These are phyloP conservation scores for Apiotrichum akiyoshidainum DNA, from an alignment of 1,284 basidiomycete species.

Conservation along the genomic window DNA sequence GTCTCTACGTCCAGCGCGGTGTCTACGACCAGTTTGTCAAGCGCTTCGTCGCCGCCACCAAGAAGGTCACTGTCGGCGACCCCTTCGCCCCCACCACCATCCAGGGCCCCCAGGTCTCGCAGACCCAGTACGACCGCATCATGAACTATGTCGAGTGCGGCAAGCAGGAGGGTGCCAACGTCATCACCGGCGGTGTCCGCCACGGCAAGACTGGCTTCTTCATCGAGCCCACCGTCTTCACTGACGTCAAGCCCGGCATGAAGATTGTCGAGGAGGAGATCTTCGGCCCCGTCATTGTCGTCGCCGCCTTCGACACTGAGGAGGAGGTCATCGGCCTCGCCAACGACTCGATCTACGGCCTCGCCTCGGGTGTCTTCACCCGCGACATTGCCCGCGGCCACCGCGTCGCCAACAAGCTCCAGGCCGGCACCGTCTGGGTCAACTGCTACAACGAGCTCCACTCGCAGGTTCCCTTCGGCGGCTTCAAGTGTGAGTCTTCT, in stretches of 20 bases:
- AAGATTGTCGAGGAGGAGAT: constrained; percentile 88
- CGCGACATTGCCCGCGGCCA: constrained; percentile 72
- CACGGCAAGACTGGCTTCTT: constrained; percentile 64
- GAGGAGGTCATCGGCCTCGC: constrained; percentile 72
- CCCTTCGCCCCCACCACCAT: constrained; percentile 69
- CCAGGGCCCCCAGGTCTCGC: constrained; percentile 80
- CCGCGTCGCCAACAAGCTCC: constrained; percentile 67
- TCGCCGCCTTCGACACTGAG: constrained; percentile 67
- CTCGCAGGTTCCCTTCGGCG: constrained; percentile 74
- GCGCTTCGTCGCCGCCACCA: constrained; percentile 30
- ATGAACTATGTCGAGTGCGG: constrained; percentile 86
- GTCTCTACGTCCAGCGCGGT: constrained; percentile 68
- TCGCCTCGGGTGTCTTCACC: constrained; percentile 83
- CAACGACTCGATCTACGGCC: constrained; percentile 81
- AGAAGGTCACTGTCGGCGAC: constrained; percentile 54
- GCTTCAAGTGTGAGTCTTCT: constrained; percentile 61
- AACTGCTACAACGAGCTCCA: constrained; percentile 71
- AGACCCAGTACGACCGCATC: constrained; percentile 60
- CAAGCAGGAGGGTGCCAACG: constrained; percentile 75
- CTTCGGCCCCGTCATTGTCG: constrained; percentile 67
- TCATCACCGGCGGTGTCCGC: constrained; percentile 71
- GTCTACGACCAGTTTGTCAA: constrained; percentile 65
- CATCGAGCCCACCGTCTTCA: constrained; percentile 71
- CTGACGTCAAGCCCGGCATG: constrained; percentile 71
- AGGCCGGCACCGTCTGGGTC: constrained; percentile 66